Percentiles rank a stretch among this genome's conserved stretches.
Conservation (phyloP, 257 asterid genomes). For the Fraxinus quadrangulata region DNA sequence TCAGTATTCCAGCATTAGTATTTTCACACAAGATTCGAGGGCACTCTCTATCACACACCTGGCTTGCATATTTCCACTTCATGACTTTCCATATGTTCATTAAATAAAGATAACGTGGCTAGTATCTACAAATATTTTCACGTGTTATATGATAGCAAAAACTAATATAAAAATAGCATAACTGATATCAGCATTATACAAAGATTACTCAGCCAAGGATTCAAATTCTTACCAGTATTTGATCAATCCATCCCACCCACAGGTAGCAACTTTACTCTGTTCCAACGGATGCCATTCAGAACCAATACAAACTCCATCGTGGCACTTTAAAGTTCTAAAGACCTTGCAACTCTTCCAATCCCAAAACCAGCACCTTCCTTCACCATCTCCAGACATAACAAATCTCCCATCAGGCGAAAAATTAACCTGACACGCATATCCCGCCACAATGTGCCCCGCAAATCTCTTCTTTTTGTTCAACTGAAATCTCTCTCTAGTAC, state of each 20-base stretch:
- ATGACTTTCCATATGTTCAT: not conserved
- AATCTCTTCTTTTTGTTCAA: constrained; percentile 96
- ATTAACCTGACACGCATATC: constrained; percentile 98
- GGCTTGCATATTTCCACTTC: not conserved
- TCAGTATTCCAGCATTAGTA: not conserved
- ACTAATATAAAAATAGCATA: not conserved
- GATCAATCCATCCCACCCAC: constrained; percentile 99
- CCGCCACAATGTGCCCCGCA: constrained; percentile 95
- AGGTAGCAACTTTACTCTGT: constrained; percentile 99
- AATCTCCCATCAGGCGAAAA: constrained; percentile 98
- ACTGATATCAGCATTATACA: not conserved
- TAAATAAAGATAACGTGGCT: not conserved
- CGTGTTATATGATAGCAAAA: too few species aligned
- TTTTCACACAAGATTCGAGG: not conserved
- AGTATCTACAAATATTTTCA: not conserved
- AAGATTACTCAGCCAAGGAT: constrained; percentile 24
- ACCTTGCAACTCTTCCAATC: constrained; percentile 99
- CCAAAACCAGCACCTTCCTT: constrained; percentile 99
- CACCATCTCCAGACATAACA: constrained; percentile 98
- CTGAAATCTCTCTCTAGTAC: constrained; percentile 94
- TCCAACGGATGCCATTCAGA: constrained; percentile 97
- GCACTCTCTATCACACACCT: not conserved
- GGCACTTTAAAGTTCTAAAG: constrained; percentile 90
- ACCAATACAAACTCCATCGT: constrained; percentile 95
- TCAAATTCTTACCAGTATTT: constrained; percentile 80